Conservation (phyloP, 2,329 filamentous ascomycete species). For the Penicillium sp. region DNA sequence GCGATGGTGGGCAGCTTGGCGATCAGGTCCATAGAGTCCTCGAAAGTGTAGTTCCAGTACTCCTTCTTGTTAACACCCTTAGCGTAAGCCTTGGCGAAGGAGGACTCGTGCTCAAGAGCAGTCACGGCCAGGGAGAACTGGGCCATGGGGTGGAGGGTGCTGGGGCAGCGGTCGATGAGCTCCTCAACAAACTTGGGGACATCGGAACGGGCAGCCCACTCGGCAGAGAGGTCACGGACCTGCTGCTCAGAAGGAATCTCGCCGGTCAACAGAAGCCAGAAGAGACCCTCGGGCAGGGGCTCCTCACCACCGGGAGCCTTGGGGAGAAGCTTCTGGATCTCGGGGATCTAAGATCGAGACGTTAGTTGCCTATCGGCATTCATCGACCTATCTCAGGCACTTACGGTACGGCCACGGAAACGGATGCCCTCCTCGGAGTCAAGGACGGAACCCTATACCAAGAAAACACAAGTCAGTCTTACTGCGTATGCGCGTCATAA, state of each 20-base stretch:
- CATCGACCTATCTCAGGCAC: conserved; percentile 18
- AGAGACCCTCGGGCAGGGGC: conserved; percentile 97
- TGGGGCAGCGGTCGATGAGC: conserved; percentile 99
- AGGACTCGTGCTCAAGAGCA: conserved; percentile 96
- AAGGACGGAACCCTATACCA: conserved; percentile 74
- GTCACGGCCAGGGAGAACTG: conserved; percentile 98
- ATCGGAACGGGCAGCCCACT: conserved; percentile 97
- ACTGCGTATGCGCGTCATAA: not conserved
- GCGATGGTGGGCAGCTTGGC: conserved; percentile 99
- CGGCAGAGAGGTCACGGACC: conserved; percentile 94
- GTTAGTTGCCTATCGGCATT: conserved; percentile 4
- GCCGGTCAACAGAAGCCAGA: conserved; percentile 98
- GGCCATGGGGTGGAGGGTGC: conserved; percentile 98
- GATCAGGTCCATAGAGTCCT: conserved; percentile 99
- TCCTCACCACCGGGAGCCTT: conserved; percentile 96
- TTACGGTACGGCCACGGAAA: conserved; percentile 91
- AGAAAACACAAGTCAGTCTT: conserved; percentile 9
- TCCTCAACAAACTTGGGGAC: conserved; percentile 98
- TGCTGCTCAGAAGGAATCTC: conserved; percentile 98
- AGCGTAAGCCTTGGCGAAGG: conserved; percentile 97
- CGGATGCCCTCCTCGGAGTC: conserved; percentile 99
- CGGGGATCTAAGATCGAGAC: conserved; percentile 66
- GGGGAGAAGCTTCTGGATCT: conserved; percentile 96
- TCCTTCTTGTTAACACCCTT: conserved; percentile 99
- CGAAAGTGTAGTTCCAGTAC: conserved; percentile 99